Evolutionary conservation across 129 eudicot genomes (phyloP).

Genomic region (Centaurea solstitialis): DNA sequence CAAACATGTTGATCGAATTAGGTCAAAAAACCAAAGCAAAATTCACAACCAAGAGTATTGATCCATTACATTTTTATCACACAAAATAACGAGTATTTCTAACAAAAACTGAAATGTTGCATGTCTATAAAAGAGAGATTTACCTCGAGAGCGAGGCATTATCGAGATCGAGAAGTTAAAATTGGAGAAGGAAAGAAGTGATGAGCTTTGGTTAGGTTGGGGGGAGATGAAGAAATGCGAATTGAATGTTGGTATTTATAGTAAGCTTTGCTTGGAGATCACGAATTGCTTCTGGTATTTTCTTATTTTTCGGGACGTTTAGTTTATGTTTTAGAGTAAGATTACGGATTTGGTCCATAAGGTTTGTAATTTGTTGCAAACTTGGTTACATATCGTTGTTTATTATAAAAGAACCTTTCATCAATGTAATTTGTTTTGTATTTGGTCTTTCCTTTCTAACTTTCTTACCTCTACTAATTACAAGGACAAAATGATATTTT

Average conservation of each 20-base stretch:
- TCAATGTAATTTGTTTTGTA: too few relatives aligned
- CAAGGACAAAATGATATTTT: too few relatives aligned
- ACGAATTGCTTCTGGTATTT: not conserved
- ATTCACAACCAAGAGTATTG: too few relatives aligned
- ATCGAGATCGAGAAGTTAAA: not conserved
- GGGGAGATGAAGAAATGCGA: not conserved
- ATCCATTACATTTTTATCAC: too few relatives aligned
- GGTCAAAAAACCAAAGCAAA: not conserved
- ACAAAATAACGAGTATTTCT: not conserved
- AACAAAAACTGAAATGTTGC: not conserved
- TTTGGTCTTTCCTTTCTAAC: too few relatives aligned
- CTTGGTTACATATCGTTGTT: too few relatives aligned
- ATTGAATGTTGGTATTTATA: not conserved
- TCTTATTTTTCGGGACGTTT: not conserved
- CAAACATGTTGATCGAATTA: not conserved
- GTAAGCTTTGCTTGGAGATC: not conserved
- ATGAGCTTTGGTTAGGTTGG: too few relatives aligned
- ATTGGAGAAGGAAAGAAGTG: not conserved
- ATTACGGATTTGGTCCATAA: too few relatives aligned
- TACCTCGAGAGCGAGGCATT: not conserved
- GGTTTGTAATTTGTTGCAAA: too few relatives aligned
- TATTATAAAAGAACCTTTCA: too few relatives aligned
- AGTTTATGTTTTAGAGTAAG: not conserved
- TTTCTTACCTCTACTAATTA: too few relatives aligned
- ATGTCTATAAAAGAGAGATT: not conserved